These are phyloP conservation scores for Mycosarcoma maydis DNA, from an alignment of 1,284 basidiomycete species.

Conservation along the genomic window DNA sequence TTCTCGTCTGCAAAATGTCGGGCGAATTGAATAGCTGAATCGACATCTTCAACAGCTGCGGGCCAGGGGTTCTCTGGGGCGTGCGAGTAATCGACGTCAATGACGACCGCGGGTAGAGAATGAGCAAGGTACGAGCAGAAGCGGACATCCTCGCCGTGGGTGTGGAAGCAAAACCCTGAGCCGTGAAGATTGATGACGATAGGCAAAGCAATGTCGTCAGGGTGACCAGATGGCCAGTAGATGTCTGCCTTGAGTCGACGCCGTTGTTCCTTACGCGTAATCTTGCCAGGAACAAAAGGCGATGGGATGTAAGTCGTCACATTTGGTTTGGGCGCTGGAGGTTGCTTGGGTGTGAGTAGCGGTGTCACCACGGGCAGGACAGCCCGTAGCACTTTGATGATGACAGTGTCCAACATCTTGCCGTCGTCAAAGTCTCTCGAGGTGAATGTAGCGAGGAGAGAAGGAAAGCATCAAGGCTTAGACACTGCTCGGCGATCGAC, in stretches of 20 bases:
- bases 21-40: constrained; percentile 75
- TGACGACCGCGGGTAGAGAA: constrained; percentile 68
- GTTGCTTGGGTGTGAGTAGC: constrained; percentile 32
- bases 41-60: constrained; percentile 77
- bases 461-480: too few relatives aligned
- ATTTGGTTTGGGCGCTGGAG: constrained; percentile 31
- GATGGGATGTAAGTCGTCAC: constrained; percentile 42
- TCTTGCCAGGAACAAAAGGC: constrained; percentile 35
- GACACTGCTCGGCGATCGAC: too few relatives aligned
- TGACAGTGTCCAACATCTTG: constrained; percentile 27
- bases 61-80: constrained; percentile 80
- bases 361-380: constrained; percentile 30
- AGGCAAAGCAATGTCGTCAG: constrained; percentile 29
- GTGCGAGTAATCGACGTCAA: constrained; percentile 78
- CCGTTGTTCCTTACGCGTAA: constrained; percentile 31
- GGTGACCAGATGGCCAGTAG: constrained; percentile 22
- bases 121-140: constrained; percentile 41
- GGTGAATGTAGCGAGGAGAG: too few relatives aligned
- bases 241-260: constrained; percentile 42
- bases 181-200: constrained; percentile 52
- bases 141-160: constrained; percentile 37
- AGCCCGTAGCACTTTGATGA: constrained; percentile 36
- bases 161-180: constrained; percentile 48
- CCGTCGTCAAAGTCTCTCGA: too few relatives aligned
- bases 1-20: constrained; percentile 29